These are phyloP conservation scores for Alectoria sarmentosa DNA, from an alignment of 495 filamentous ascomycete genomes.

Conservation along the genomic window DNA sequence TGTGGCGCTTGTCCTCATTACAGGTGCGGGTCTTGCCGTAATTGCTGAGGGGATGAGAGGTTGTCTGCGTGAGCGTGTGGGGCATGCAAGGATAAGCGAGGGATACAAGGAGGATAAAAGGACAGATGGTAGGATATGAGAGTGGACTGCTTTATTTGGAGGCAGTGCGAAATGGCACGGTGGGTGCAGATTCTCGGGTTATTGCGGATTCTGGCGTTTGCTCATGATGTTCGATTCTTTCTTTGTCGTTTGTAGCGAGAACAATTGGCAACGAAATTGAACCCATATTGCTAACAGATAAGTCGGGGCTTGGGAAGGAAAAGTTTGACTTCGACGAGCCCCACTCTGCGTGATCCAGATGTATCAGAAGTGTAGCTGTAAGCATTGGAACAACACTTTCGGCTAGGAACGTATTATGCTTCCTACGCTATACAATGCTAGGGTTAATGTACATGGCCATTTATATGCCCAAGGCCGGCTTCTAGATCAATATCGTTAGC, in stretches of 20 bases:
- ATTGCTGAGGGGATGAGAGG: not conserved
- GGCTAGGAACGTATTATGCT: not conserved
- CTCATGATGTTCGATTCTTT: not conserved
- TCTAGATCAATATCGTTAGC: conserved; percentile 14
- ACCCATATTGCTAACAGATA: not conserved
- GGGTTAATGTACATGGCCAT: not conserved
- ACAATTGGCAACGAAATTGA: not conserved
- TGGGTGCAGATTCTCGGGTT: not conserved
- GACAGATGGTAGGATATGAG: not conserved
- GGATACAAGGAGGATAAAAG: not conserved
- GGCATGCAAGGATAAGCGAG: not conserved
- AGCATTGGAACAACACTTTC: not conserved
- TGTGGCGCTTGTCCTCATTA: not conserved
- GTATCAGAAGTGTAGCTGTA: not conserved
- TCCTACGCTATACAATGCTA: conserved; percentile 2
- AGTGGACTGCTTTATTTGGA: too few species aligned
- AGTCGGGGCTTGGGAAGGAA: not conserved
- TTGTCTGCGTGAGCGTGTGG: not conserved
- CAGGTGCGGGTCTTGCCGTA: not conserved
- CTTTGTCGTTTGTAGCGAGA: not conserved
- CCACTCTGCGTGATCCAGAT: not conserved
- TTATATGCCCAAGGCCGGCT: conserved; percentile 6
- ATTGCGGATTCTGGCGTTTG: not conserved
- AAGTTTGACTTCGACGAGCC: not conserved
- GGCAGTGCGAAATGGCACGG: not conserved